phyloP scores from a whole-genome alignment of 495 filamentous ascomycete genomes.

The Halenospora varia region DNA sequence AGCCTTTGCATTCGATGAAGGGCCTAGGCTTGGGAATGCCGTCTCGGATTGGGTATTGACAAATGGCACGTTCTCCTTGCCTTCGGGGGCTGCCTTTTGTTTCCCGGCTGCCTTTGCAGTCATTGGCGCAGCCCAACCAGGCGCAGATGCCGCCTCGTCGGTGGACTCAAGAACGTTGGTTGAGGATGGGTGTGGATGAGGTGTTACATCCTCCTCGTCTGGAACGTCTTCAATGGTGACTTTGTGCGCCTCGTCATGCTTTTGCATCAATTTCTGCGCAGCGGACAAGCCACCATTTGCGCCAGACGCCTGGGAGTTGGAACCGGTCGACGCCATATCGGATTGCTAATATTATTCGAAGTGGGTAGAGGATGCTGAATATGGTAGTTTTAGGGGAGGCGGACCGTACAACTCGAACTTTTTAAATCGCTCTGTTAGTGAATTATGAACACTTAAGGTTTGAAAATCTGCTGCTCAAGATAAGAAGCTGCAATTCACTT shows the following conservation, averaged over 20 bases:
- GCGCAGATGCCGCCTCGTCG: slow-evolving; percentile 26
- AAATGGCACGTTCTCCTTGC: slow-evolving; percentile 39
- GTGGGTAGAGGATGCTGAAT: slow-evolving; percentile 1
- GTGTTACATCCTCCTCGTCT: slow-evolving; percentile 72
- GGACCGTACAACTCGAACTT: neutral
- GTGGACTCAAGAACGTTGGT: slow-evolving; percentile 28
- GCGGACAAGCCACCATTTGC: slow-evolving; percentile 42
- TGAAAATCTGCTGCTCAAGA: no score
- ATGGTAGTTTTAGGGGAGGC: neutral
- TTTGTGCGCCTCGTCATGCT: slow-evolving; percentile 67
- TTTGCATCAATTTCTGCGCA: slow-evolving; percentile 73
- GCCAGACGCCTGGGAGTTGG: slow-evolving; percentile 17
- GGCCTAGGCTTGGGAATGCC: slow-evolving; percentile 64
- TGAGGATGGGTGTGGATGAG: slow-evolving; percentile 37
- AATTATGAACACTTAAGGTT: no score
- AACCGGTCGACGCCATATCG: slow-evolving; percentile 20
- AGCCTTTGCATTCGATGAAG: no score
- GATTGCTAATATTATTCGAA: neutral
- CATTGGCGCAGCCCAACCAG: slow-evolving; percentile 37
- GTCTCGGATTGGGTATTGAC: slow-evolving; percentile 83
- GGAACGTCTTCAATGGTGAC: slow-evolving; percentile 71
- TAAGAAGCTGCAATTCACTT: neutral
- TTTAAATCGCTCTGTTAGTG: no score
- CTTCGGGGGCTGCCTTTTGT: slow-evolving; percentile 46
- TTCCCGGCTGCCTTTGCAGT: slow-evolving; percentile 60